Evolutionary conservation across 768 basidiomycete genomes (phyloP).

Genomic region (Clitopilus hobsonii): DNA sequence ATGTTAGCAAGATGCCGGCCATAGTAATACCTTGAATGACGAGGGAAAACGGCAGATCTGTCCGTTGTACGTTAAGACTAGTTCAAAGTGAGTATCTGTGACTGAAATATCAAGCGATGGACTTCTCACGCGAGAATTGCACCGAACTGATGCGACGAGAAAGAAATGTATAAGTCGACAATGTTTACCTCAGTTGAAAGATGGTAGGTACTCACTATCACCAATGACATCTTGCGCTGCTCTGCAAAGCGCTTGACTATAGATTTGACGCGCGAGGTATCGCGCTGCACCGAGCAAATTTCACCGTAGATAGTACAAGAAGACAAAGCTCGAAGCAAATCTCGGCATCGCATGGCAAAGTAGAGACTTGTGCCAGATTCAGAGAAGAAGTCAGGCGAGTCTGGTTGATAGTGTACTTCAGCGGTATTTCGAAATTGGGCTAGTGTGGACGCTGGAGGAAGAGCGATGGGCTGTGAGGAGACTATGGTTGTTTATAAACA

Average conservation of each 20-base stretch:
- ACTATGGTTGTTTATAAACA: conserved; percentile 12
- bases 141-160: neutral
- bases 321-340: no score
- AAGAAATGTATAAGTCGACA: neutral
- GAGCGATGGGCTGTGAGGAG: conserved; percentile 42
- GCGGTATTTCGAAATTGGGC: no score
- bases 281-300: neutral
- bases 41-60: neutral
- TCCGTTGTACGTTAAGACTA: neutral
- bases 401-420: no score
- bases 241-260: neutral
- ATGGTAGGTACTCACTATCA: neutral
- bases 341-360: no score
- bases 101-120: no score
- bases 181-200: neutral
- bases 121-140: neutral
- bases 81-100: no score
- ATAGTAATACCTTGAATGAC: no score
- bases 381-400: no score
- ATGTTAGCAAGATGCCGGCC: neutral
- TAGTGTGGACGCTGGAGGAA: conserved; percentile 28
- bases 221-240: neutral
- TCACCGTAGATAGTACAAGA: neutral
- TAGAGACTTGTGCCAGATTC: no score
- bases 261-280: neutral